A percentile compares a stretch with the other conserved stretches of the same genome.
These are phyloP conservation scores for Glomus cerebriforme DNA, from an alignment of 192 early-diverging fungal species.

Conservation along the genomic window DNA sequence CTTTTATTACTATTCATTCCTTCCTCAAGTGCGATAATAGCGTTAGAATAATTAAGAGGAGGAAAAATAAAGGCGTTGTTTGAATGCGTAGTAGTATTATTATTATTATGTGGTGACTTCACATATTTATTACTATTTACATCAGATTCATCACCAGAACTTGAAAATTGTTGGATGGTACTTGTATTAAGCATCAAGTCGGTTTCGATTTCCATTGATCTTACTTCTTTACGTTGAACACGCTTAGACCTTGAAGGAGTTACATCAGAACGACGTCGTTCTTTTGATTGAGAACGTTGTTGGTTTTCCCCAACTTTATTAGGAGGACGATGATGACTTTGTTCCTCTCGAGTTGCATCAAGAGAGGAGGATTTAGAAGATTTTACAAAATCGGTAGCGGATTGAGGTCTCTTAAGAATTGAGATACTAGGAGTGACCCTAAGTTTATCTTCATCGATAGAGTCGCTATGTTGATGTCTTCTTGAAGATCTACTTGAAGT, in stretches of 20 bases:
- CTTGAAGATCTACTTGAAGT: background rate
- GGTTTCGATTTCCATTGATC: slow-evolving; percentile 4
- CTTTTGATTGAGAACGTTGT: background rate
- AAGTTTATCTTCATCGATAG: slow-evolving; percentile 17
- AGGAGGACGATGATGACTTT: slow-evolving; percentile 10
- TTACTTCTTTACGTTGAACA: slow-evolving; percentile 51
- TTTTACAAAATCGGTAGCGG: slow-evolving; percentile 24
- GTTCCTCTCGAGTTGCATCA: background rate
- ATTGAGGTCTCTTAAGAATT: slow-evolving; percentile 27
- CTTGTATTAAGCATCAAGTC: background rate
- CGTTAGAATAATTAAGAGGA: slow-evolving; percentile 22
- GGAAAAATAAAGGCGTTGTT: slow-evolving; percentile 11
- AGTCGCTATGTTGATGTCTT: slow-evolving; percentile 13
- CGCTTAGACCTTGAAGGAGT: slow-evolving; percentile 45
- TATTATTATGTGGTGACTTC: background rate
- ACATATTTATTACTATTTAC: slow-evolving; percentile 23
- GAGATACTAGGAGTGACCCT: background rate
- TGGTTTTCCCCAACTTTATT: background rate
- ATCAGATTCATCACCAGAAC: slow-evolving; percentile 29
- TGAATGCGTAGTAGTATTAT: background rate
- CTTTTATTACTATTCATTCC: background rate
- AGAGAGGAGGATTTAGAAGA: background rate
- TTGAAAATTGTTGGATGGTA: background rate
- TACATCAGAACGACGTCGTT: slow-evolving; percentile 21
- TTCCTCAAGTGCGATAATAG: slow-evolving; percentile 21